Evolutionary conservation across 345 rosid species (phyloP).

Genomic region (Ailanthus altissimus): DNA sequence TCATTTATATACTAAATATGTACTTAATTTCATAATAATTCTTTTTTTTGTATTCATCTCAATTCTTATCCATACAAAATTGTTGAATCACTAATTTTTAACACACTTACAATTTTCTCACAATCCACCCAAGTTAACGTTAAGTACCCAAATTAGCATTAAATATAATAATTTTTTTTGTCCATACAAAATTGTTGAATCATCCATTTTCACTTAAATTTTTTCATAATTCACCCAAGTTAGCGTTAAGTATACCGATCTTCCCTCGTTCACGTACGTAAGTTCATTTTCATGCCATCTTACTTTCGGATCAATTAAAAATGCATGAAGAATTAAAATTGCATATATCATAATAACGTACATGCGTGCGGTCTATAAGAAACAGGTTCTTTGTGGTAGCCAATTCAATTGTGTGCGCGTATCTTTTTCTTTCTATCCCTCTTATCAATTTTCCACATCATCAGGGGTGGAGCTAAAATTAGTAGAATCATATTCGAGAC

Average conservation of each 20-base stretch:
- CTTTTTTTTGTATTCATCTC: too few relatives aligned
- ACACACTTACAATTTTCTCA: conserved; percentile 53
- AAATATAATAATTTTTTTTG: too few relatives aligned
- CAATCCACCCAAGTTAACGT: too few relatives aligned
- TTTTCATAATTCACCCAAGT: conserved; percentile 42
- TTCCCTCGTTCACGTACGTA: conserved; percentile 53
- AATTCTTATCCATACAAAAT: too few relatives aligned
- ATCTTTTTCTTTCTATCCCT: conserved; percentile 66
- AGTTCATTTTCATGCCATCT: too few relatives aligned
- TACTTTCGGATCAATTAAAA: too few relatives aligned
- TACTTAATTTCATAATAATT: too few relatives aligned
- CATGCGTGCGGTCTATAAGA: not conserved
- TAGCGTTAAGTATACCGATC: conserved; percentile 54
- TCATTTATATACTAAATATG: too few relatives aligned
- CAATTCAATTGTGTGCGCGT: conserved; percentile 60
- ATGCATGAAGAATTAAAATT: not conserved
- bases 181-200: too few relatives aligned
- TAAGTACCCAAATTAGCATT: too few relatives aligned
- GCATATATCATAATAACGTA: not conserved
- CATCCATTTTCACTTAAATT: too few relatives aligned
- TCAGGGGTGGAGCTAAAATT: conserved; percentile 34
- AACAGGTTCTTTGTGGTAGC: conserved; percentile 78
- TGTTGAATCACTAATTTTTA: too few relatives aligned
- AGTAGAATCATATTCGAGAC: conserved; percentile 57
- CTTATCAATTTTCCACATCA: conserved; percentile 54